Percentiles rank a stretch among this genome's conserved stretches.
Evolutionary conservation across 148 eudicot species (phyloP).

Genomic region (Polygonum aviculare): DNA sequence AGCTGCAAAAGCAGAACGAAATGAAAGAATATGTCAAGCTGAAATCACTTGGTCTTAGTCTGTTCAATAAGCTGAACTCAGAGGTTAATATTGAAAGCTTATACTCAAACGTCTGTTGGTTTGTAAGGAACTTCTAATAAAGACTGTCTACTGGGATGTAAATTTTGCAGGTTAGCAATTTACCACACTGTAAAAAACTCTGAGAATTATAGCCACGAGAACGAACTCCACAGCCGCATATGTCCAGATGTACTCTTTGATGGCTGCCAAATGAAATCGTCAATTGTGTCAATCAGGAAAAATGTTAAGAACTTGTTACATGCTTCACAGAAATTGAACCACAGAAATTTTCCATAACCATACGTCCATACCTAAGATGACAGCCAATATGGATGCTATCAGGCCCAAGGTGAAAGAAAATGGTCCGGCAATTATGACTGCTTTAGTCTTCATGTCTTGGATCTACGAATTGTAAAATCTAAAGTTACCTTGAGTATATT

Average conservation of each 20-base stretch:
- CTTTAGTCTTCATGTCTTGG: conserved; percentile 51
- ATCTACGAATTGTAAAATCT: conserved; percentile 28
- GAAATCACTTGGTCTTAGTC: no score
- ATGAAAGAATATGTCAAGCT: no score
- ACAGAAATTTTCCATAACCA: not conserved
- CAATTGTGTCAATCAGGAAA: not conserved
- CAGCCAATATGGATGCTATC: conserved; percentile 60
- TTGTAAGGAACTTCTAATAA: not conserved
- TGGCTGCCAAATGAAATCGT: conserved; percentile 39
- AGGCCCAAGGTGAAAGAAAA: conserved; percentile 63
- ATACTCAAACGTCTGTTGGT: no score
- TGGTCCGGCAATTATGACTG: conserved; percentile 76
- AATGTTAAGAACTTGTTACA: not conserved
- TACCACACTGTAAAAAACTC: conserved; percentile 59
- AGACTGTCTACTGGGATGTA: not conserved
- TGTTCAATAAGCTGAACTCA: no score
- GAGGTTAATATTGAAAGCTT: no score
- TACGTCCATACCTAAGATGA: conserved; percentile 70
- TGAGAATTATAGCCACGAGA: conserved; percentile 53
- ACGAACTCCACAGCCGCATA: conserved; percentile 89
- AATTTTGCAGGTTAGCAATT: conserved; percentile 14
- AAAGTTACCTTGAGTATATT: not conserved
- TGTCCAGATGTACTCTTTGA: conserved; percentile 77
- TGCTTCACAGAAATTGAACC: not conserved
- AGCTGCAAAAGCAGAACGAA: conserved; percentile 42